Evolutionary conservation across 2,329 filamentous ascomycete species (phyloP).

Genomic region (Harringtonia aguacate): DNA sequence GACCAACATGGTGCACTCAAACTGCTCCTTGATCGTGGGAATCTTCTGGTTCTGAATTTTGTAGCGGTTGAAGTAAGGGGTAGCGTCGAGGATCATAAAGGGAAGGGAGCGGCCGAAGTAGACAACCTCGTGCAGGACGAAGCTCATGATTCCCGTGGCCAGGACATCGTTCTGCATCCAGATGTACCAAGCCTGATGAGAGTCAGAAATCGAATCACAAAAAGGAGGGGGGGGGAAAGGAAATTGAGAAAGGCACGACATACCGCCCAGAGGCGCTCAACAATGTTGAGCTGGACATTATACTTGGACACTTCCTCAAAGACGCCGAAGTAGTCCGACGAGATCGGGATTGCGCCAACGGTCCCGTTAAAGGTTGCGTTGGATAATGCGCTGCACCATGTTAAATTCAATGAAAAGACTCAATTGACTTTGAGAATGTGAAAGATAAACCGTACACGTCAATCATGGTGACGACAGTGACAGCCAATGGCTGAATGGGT

Average conservation of each 20-base stretch:
- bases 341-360: slow-evolving; percentile 16
- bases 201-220: neutral
- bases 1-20: slow-evolving; percentile 85
- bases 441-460: neutral
- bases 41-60: slow-evolving; percentile 91
- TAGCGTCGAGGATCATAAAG: slow-evolving; percentile 83
- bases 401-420: no score
- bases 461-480: neutral
- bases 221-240: slow-evolving; percentile 2
- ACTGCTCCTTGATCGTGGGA: slow-evolving; percentile 87
- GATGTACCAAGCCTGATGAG: slow-evolving; percentile 71
- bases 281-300: slow-evolving; percentile 78
- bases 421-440: neutral
- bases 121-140: slow-evolving; percentile 83
- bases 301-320: slow-evolving; percentile 55
- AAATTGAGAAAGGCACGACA: no score
- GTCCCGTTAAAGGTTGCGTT: slow-evolving; percentile 8
- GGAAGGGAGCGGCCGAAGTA: slow-evolving; percentile 90
- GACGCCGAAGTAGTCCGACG: slow-evolving; percentile 43
- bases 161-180: slow-evolving; percentile 98
- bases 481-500: no score
- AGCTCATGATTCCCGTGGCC: slow-evolving; percentile 95
- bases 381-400: no score
- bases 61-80: slow-evolving; percentile 82
- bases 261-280: slow-evolving; percentile 83